A percentile compares a stretch with the other conserved stretches of the same genome.
phyloP scores from a whole-genome alignment of 2,329 filamentous ascomycete genomes.

The Fusarium aywerte region DNA sequence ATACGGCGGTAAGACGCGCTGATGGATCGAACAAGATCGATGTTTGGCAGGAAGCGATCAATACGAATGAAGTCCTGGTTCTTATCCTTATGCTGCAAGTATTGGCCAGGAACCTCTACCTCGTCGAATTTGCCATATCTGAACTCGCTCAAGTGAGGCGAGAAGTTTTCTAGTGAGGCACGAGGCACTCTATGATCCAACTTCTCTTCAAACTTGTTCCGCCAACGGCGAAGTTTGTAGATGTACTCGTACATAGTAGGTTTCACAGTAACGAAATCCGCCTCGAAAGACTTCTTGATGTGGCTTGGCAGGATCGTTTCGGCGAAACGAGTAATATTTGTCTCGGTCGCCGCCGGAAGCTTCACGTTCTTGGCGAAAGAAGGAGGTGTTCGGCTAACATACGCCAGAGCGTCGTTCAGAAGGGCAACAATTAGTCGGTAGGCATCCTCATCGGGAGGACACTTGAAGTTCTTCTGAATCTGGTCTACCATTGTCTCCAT shows the following conservation, averaged over 20 bases:
- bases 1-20: slow-evolving; percentile 91
- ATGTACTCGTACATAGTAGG: slow-evolving; percentile 99
- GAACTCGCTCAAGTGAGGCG: slow-evolving; percentile 94
- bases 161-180: slow-evolving; percentile 84
- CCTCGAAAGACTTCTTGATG: slow-evolving; percentile 95
- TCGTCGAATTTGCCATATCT: slow-evolving; percentile 98
- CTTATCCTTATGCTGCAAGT: slow-evolving; percentile 97
- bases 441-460: slow-evolving; percentile 96
- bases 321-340: slow-evolving; percentile 95
- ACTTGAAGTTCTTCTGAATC: slow-evolving; percentile 99
- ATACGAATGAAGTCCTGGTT: slow-evolving; percentile 99
- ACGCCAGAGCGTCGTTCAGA: slow-evolving; percentile 93
- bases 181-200: slow-evolving; percentile 83
- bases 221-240: slow-evolving; percentile 93
- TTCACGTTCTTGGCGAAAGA: slow-evolving; percentile 93
- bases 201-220: slow-evolving; percentile 98
- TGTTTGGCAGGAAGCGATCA: slow-evolving; percentile 93
- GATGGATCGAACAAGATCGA: slow-evolving; percentile 90
- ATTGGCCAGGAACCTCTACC: slow-evolving; percentile 97
- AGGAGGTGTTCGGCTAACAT: slow-evolving; percentile 86
- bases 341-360: slow-evolving; percentile 87
- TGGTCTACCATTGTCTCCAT: slow-evolving; percentile 99
- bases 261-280: slow-evolving; percentile 95
- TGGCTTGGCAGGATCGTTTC: slow-evolving; percentile 95
- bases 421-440: slow-evolving; percentile 97